Percentiles rank a stretch among this genome's conserved stretches.
Evolutionary conservation across 2,329 filamentous ascomycete species (phyloP).

Genomic region (Beauveria pseudobassiana): DNA sequence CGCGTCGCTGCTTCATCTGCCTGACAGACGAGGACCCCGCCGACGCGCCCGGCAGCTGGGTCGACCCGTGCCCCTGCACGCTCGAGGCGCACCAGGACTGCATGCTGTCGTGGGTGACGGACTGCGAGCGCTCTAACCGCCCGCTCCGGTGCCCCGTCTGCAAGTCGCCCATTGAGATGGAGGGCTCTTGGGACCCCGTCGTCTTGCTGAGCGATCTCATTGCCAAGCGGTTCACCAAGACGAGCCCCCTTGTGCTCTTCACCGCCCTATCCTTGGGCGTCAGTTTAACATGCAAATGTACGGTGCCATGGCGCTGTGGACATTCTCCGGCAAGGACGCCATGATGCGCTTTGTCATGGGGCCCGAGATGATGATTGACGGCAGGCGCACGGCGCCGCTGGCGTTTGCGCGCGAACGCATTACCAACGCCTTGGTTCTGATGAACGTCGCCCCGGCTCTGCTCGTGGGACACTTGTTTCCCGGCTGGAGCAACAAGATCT

Average conservation of each 20-base stretch:
- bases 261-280: slow-evolving; percentile 46
- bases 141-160: slow-evolving; percentile 83
- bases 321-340: slow-evolving; percentile 44
- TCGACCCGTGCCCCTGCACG: slow-evolving; percentile 83
- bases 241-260: slow-evolving; percentile 56
- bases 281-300: slow-evolving; percentile 47
- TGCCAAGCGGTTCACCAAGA: slow-evolving; percentile 45
- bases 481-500: slow-evolving; percentile 32
- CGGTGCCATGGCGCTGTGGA: slow-evolving; percentile 40
- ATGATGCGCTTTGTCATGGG: slow-evolving; percentile 35
- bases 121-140: slow-evolving; percentile 62
- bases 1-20: slow-evolving; percentile 55
- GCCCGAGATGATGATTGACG: slow-evolving; percentile 23
- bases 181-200: slow-evolving; percentile 65
- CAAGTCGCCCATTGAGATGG: slow-evolving; percentile 70
- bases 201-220: slow-evolving; percentile 58
- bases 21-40: slow-evolving; percentile 47
- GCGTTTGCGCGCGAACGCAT: slow-evolving; percentile 23
- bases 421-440: slow-evolving; percentile 30
- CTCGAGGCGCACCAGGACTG: slow-evolving; percentile 86
- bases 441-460: slow-evolving; percentile 39
- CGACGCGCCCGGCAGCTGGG: slow-evolving; percentile 54
- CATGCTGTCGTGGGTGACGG: slow-evolving; percentile 87
- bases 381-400: slow-evolving; percentile 17
- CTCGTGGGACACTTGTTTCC: slow-evolving; percentile 38